Percentiles rank a stretch among this genome's conserved stretches.
Conservation (phyloP, 176 grass and related monocot genomes). For the Phoenix roebelenii region DNA sequence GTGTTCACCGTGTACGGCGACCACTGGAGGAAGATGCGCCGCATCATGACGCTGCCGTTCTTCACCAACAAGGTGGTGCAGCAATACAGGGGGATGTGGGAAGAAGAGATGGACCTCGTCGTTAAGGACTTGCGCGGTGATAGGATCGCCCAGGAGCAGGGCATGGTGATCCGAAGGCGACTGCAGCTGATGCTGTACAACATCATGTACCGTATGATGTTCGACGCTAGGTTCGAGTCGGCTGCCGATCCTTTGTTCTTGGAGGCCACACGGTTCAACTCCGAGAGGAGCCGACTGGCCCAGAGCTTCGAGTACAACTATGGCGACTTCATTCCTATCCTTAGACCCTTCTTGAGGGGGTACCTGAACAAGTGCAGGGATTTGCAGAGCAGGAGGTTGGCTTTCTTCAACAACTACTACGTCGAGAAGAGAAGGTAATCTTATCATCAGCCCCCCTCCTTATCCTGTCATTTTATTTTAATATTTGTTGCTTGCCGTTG, state of each 20-base stretch:
- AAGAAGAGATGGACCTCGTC: conserved; percentile 4
- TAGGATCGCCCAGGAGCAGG: not conserved
- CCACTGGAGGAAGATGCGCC: conserved; percentile 13
- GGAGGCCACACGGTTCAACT: conserved; percentile 1
- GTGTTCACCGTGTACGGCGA: conserved; percentile 16
- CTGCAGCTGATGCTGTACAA: conserved; percentile 15
- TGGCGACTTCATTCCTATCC: conserved; percentile 6
- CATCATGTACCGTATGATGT: conserved; percentile 8
- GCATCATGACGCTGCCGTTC: conserved; percentile 9
- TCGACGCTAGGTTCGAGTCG: not conserved
- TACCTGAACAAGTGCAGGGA: too few relatives aligned
- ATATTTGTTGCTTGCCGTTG: too few relatives aligned
- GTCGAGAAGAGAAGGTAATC: too few relatives aligned
- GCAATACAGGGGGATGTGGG: conserved; percentile 4
- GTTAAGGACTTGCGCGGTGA: not conserved
- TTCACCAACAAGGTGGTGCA: conserved; percentile 20
- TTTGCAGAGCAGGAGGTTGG: too few relatives aligned
- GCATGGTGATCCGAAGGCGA: not conserved
- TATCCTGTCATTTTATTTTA: too few relatives aligned
- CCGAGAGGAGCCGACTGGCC: not conserved
- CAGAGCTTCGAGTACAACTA: conserved; percentile 17
- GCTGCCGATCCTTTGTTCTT: not conserved
- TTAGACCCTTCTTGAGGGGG: conserved; percentile 1
- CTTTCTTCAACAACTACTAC: too few relatives aligned
- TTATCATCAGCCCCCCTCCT: too few relatives aligned